Conservation (phyloP, 441 rosid species). For the Dalechampia spathulata region DNA sequence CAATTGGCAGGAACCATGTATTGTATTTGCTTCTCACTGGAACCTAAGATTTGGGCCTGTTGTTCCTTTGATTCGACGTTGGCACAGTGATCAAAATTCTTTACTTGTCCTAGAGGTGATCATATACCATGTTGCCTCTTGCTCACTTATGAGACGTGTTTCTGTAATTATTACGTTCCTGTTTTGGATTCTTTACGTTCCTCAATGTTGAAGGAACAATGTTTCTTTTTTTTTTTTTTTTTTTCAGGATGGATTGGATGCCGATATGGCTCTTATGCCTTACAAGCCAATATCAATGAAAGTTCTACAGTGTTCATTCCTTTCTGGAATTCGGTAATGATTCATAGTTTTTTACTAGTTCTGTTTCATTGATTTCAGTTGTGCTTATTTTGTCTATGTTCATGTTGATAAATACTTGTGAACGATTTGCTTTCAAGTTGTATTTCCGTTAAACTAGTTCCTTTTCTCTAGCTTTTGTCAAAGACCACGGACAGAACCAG, state of each 20-base stretch:
- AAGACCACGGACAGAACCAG: no score
- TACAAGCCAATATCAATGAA: slow-evolving; percentile 69
- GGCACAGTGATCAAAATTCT: slow-evolving; percentile 61
- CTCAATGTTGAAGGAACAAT: background rate
- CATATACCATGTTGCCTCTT: background rate
- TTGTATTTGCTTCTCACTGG: slow-evolving; percentile 75
- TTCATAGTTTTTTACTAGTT: slow-evolving; percentile 1
- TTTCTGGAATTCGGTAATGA: slow-evolving; percentile 58
- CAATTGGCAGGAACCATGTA: slow-evolving; percentile 88
- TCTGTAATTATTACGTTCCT: background rate
- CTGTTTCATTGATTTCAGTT: background rate
- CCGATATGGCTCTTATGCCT: slow-evolving; percentile 62
- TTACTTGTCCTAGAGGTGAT: slow-evolving; percentile 76
- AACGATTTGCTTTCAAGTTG: no score
- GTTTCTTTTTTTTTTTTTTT: slow-evolving; percentile 10
- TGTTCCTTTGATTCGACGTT: slow-evolving; percentile 65
- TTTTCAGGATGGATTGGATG: slow-evolving; percentile 52
- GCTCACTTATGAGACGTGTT: background rate
- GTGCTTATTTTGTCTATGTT: background rate
- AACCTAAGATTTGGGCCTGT: slow-evolving; percentile 75
- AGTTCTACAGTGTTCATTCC: slow-evolving; percentile 81
- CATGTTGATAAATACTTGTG: no score
- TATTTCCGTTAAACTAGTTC: background rate
- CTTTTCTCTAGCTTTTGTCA: background rate
- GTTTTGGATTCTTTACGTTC: background rate